Evolutionary conservation across 2,329 filamentous ascomycete genomes (phyloP), one percentile per base, ranked within the genome.

Genomic region (Lachnellula hyalina): DNA sequence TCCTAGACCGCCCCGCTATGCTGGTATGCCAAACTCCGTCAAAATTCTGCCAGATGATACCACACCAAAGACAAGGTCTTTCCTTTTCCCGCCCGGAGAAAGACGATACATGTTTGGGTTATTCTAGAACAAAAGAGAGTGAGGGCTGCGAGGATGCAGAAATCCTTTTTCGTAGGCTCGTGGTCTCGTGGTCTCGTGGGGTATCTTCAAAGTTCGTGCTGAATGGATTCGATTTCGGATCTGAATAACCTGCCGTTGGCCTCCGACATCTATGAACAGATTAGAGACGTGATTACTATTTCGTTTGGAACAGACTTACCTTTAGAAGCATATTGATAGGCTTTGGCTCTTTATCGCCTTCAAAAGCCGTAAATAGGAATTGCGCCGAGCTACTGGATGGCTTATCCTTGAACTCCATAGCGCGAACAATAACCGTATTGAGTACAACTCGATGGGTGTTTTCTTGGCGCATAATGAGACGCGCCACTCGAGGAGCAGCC

Each of bases 401-500:
- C 64, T 87, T 87, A 50, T 91, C 83, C 57, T 90, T 86, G 66
- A 95, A 90, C 45, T 84, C 83, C 81, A 95, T 88, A 5, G 85
- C 82, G 54, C 89, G 86, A 56, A 90, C 82, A 56, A 97, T 79
- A 1, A 85, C 83, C 1, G 88, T 90, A 73, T 97, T 97, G 49
- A 97, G 77, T 58, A 96, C 85, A 52, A 97, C 84, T 21, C 90
- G 83, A 65, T 92, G 85, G 1, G 90, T 94, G 57, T 91, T 90
- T 66, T 96, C 92, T 62, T 95, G 90, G 17, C 93, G 86, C 84
- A 96, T 91, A 58, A 97, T 81, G 61, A 97, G 81, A 42, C 93
- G 87, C 23, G 86, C 79, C 54, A 82, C 56, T 61, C 63, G 75
- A 50, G 75, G 71, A 17, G 63, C 64, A 42, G 56, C 61, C 40